A percentile compares a stretch with the other conserved stretches of the same genome.
Evolutionary conservation across 2,329 filamentous ascomycete species (phyloP).

Genomic region (Scedosporium boydii): DNA sequence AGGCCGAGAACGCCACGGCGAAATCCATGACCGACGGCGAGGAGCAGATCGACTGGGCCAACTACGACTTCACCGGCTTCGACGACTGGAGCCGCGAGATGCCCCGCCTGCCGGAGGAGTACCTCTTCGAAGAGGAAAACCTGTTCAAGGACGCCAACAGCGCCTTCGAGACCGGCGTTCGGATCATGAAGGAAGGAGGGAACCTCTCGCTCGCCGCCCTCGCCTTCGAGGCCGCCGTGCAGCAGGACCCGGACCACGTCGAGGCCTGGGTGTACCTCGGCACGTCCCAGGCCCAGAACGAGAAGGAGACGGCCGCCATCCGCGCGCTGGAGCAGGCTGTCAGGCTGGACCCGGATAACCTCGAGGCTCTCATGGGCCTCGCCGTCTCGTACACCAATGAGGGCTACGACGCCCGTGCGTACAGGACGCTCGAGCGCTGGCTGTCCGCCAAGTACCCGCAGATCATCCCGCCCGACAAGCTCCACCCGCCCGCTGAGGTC

Average conservation of each 20-base stretch:
- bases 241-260: constrained; percentile 78
- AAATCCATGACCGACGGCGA: constrained; percentile 36
- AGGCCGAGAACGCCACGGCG: constrained; percentile 45
- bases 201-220: constrained; percentile 89
- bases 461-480: constrained; percentile 61
- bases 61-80: constrained; percentile 47
- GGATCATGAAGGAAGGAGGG: constrained; percentile 86
- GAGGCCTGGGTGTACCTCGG: constrained; percentile 93
- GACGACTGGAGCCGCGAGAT: constrained; percentile 53
- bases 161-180: constrained; percentile 85
- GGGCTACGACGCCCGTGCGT: constrained; percentile 94
- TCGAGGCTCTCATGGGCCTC: constrained; percentile 86
- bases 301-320: constrained; percentile 95
- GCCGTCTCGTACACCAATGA: constrained; percentile 98
- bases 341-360: constrained; percentile 77
- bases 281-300: constrained; percentile 90
- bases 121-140: constrained; percentile 93
- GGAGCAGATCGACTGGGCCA: constrained; percentile 70
- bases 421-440: constrained; percentile 94
- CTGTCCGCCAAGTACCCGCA: constrained; percentile 88
- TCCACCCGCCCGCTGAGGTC: constrained; percentile 70
- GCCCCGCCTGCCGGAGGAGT: constrained; percentile 76
- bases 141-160: constrained; percentile 72
- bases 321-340: constrained; percentile 85
- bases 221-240: constrained; percentile 90